Percentiles rank a stretch among this genome's conserved stretches.
Evolutionary conservation across 2,329 filamentous ascomycete species (phyloP).

Genomic region (Polytolypa hystricis): DNA sequence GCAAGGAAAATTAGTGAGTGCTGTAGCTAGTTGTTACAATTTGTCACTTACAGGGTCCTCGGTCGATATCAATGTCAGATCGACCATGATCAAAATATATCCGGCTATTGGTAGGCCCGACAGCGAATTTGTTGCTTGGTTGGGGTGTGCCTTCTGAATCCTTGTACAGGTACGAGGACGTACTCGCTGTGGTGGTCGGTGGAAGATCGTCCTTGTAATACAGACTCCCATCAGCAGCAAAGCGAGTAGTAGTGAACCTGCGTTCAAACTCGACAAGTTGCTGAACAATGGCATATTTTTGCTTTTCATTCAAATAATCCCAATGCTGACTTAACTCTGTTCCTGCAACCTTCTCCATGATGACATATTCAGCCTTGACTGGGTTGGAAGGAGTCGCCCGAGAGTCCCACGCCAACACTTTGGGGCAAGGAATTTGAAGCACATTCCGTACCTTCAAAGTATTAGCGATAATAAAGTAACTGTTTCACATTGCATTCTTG

Average conservation of each 20-base stretch:
- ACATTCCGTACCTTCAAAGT: slow-evolving; percentile 1
- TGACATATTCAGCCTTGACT: slow-evolving; percentile 25
- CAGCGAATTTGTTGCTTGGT: slow-evolving; percentile 14
- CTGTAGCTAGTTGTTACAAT: not conserved
- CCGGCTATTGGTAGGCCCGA: slow-evolving; percentile 17
- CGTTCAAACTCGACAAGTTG: slow-evolving; percentile 3
- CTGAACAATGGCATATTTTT: slow-evolving; percentile 2
- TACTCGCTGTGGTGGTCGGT: not conserved
- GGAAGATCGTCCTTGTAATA: slow-evolving; percentile 3
- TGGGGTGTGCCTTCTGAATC: no score
- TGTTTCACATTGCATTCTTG: no score
- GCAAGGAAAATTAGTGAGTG: not conserved
- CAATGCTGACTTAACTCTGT: slow-evolving; percentile 18
- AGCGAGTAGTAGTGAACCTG: slow-evolving; percentile 1
- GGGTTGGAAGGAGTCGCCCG: slow-evolving; percentile 20
- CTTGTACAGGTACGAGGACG: slow-evolving; percentile 1
- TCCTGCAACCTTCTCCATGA: slow-evolving; percentile 23
- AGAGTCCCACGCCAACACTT: slow-evolving; percentile 12
- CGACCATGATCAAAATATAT: slow-evolving; percentile 18
- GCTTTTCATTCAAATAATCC: slow-evolving; percentile 8
- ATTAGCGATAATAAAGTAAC: no score
- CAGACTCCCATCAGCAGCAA: slow-evolving; percentile 3
- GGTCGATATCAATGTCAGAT: not conserved
- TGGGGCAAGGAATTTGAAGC: slow-evolving; percentile 1
- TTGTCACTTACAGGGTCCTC: slow-evolving; percentile 5